phyloP scores from a whole-genome alignment of 78 protist species.

The Dictyostelium capitatum region DNA sequence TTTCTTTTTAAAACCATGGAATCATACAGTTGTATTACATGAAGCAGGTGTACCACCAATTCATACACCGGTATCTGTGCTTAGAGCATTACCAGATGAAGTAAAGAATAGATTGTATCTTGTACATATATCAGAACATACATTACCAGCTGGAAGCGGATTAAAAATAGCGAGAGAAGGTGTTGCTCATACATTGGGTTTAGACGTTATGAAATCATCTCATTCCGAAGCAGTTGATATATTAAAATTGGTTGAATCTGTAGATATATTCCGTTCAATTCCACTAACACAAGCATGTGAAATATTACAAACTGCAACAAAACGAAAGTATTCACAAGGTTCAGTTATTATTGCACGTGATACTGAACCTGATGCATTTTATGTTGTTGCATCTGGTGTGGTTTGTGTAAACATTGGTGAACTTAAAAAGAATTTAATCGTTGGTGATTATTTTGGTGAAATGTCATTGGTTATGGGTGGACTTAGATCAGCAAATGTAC shows the following conservation, averaged over 20 bases:
- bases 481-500: constrained; percentile 43
- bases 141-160: constrained; percentile 42
- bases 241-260: constrained; percentile 47
- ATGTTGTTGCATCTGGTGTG: constrained; percentile 74
- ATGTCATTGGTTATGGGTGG: constrained; percentile 79
- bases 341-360: constrained; percentile 65
- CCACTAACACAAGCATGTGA: constrained; percentile 70
- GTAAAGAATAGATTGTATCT: constrained; percentile 60
- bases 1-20: constrained; percentile 83
- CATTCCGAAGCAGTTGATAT: constrained; percentile 76
- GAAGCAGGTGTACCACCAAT: constrained; percentile 91
- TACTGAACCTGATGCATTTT: constrained; percentile 77
- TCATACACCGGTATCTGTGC: constrained; percentile 86
- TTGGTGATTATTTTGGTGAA: constrained; percentile 85
- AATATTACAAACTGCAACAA: constrained; percentile 61
- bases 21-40: constrained; percentile 86
- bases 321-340: constrained; percentile 47
- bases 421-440: constrained; percentile 61
- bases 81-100: constrained; percentile 46
- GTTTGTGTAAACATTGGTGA: constrained; percentile 60
- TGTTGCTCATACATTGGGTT: constrained; percentile 44
- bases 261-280: constrained; percentile 67
- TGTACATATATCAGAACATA: constrained; percentile 69
- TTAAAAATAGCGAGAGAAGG: constrained; percentile 78
- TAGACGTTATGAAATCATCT: constrained; percentile 54